These are phyloP conservation scores for Fusarium vanettenii DNA, from an alignment of 2,329 filamentous ascomycete species.

Conservation along the genomic window DNA sequence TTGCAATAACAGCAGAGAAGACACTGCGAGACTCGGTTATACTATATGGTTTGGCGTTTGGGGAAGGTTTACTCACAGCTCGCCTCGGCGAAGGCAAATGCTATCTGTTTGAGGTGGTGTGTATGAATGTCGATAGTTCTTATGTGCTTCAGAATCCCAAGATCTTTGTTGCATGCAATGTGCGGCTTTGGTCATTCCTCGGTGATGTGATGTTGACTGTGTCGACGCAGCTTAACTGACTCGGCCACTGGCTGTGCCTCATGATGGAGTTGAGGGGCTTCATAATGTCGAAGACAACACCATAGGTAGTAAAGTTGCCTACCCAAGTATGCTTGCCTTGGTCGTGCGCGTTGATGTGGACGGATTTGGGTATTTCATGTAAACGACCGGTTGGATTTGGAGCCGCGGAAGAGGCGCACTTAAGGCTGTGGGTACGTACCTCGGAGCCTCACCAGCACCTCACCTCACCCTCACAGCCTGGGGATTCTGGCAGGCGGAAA, in stretches of 20 bases:
- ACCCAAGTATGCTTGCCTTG: background rate
- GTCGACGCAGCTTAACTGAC: background rate
- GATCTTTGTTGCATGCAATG: background rate
- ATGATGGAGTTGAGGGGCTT: background rate
- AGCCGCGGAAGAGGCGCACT: background rate
- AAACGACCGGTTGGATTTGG: background rate
- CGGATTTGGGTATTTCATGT: background rate
- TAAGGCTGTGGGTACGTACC: conserved; percentile 6
- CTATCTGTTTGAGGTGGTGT: conserved; percentile 4
- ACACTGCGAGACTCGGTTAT: conserved; percentile 23
- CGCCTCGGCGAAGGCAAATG: conserved; percentile 24
- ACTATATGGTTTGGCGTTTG: conserved; percentile 35
- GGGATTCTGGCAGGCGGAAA: background rate
- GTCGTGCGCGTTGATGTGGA: background rate
- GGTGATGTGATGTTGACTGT: background rate
- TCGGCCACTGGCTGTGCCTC: background rate
- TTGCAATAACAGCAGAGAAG: conserved; percentile 33
- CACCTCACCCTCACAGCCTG: conserved; percentile 1
- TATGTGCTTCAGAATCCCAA: conserved; percentile 1
- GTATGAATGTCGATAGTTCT: conserved; percentile 18
- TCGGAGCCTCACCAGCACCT: conserved; percentile 1
- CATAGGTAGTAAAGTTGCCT: background rate
- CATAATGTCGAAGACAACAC: background rate
- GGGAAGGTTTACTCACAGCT: conserved; percentile 22
- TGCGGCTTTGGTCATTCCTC: background rate